phyloP scores from a whole-genome alignment of 345 rosid genomes.

The Eutrema yunnanense region DNA sequence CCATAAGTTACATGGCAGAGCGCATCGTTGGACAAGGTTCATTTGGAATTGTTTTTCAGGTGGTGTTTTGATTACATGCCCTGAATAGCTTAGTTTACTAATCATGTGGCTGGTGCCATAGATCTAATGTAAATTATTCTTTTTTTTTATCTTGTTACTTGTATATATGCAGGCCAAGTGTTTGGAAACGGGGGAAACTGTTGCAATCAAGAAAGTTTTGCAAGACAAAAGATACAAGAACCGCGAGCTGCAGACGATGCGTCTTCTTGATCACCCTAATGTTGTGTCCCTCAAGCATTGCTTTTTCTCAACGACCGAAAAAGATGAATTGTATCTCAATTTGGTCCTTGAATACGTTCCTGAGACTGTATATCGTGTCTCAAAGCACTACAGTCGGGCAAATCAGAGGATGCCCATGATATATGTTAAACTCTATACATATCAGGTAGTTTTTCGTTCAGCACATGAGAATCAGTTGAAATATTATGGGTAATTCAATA shows the following conservation, averaged over 20 bases:
- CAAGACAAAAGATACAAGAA: constrained; percentile 96
- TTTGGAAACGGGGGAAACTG: constrained; percentile 93
- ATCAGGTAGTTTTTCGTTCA: constrained; percentile 48
- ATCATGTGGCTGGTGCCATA: neutral
- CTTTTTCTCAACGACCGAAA: constrained; percentile 91
- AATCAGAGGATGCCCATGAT: constrained; percentile 85
- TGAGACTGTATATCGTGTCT: constrained; percentile 84
- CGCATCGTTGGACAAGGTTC: constrained; percentile 95
- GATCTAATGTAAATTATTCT: neutral
- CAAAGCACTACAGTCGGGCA: constrained; percentile 79
- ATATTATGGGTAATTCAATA: neutral
- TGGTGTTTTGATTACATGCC: constrained; percentile 1
- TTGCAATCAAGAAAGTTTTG: constrained; percentile 46
- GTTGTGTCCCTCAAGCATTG: constrained; percentile 88
- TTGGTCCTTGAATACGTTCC: constrained; percentile 93
- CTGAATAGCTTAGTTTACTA: neutral
- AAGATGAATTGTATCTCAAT: constrained; percentile 86
- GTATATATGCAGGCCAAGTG: constrained; percentile 71
- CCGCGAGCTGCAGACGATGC: constrained; percentile 95
- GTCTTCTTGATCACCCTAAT: constrained; percentile 93
- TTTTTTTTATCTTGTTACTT: neutral
- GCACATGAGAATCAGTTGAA: neutral
- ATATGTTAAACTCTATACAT: constrained; percentile 82
- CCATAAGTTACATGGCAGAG: constrained; percentile 96
- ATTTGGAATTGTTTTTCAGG: constrained; percentile 96